phyloP scores from a whole-genome alignment of 164 flowering plant genomes.

The Cinnamomum micranthum region DNA sequence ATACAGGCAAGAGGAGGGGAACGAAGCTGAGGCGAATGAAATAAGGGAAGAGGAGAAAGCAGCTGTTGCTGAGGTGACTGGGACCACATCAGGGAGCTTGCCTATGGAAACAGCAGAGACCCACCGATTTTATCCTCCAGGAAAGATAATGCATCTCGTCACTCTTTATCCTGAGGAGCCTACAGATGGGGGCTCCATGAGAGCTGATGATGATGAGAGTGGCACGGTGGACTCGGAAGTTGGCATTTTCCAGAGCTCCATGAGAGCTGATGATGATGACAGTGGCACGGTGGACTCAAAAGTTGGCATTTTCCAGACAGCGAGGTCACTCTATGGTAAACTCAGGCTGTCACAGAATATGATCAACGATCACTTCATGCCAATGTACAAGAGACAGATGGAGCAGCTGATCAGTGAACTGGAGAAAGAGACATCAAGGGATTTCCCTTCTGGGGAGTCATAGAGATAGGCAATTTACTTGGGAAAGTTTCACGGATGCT shows the following conservation, averaged over 20 bases:
- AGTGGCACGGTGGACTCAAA: slow-evolving; percentile 26
- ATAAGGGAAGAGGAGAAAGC: slow-evolving; percentile 77
- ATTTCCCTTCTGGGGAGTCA: background rate
- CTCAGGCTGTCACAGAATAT: slow-evolving; percentile 81
- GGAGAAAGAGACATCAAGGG: slow-evolving; percentile 35
- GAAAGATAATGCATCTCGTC: slow-evolving; percentile 87
- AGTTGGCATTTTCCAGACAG: slow-evolving; percentile 72
- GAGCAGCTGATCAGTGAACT: slow-evolving; percentile 67
- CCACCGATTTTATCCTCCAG: slow-evolving; percentile 86
- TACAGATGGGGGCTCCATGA: slow-evolving; percentile 20
- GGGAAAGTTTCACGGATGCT: too few relatives aligned
- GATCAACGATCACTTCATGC: slow-evolving; percentile 96
- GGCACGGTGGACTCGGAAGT: slow-evolving; percentile 36
- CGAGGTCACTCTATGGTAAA: slow-evolving; percentile 73
- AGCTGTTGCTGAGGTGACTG: slow-evolving; percentile 59
- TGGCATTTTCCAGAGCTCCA: slow-evolving; percentile 53
- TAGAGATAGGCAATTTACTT: too few relatives aligned
- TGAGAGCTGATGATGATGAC: slow-evolving; percentile 5
- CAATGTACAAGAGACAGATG: slow-evolving; percentile 77
- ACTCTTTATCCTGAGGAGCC: slow-evolving; percentile 23
- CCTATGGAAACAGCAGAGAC: slow-evolving; percentile 58
- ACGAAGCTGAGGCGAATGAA: slow-evolving; percentile 50
- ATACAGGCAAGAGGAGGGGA: slow-evolving; percentile 31
- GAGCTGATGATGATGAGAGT: slow-evolving; percentile 11
- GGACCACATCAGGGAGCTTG: slow-evolving; percentile 35